These are phyloP conservation scores for Parascedosporium putredinis DNA, from an alignment of 2,329 filamentous ascomycete species.

Conservation along the genomic window DNA sequence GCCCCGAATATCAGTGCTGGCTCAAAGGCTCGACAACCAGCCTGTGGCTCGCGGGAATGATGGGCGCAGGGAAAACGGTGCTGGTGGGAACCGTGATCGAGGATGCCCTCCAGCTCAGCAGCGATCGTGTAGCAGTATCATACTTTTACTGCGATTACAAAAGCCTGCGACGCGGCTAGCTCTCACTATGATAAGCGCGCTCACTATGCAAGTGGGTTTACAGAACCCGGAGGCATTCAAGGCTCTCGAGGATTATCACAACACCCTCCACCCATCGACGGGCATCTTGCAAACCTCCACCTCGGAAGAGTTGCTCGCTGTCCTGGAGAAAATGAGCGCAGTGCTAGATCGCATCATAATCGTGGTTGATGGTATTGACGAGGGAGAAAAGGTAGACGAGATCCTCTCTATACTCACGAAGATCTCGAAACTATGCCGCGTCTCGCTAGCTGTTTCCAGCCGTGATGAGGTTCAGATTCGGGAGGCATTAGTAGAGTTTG, in stretches of 20 bases:
- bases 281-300: background rate
- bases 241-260: background rate
- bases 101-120: background rate
- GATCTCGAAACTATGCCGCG: background rate
- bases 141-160: background rate
- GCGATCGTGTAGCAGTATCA: background rate
- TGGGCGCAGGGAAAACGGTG: background rate
- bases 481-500: background rate
- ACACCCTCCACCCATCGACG: background rate
- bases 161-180: background rate
- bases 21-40: background rate
- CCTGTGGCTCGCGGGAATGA: background rate
- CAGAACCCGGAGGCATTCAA: background rate
- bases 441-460: background rate
- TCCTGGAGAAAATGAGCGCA: background rate
- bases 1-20: background rate
- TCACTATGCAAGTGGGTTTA: background rate
- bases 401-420: background rate
- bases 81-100: background rate
- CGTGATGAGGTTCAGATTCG: background rate
- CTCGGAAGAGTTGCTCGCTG: background rate
- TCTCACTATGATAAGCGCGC: background rate
- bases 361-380: background rate
- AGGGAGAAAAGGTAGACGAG: background rate
- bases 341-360: background rate